Percentiles rank a stretch among this genome's conserved stretches.
phyloP scores from a whole-genome alignment of 352 stramenopile species.

The Pythium rishiriense region DNA sequence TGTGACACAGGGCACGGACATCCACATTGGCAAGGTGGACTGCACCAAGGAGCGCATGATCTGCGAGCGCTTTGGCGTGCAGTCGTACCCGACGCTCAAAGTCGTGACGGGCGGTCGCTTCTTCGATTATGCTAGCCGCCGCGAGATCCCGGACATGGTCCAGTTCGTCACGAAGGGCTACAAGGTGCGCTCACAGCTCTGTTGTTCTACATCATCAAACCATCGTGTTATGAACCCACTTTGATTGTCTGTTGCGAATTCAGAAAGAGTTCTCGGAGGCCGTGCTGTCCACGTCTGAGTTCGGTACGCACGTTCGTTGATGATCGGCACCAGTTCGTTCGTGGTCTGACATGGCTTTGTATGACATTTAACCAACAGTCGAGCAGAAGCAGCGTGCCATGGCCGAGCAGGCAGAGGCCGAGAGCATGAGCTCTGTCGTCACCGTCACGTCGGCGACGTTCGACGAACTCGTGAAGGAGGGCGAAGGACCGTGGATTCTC shows the following conservation, averaged over 20 bases:
- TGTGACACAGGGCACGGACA: constrained; percentile 26
- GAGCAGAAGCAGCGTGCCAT: constrained; percentile 17
- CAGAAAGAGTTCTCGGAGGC: constrained; percentile 50
- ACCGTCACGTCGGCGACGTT: constrained; percentile 30
- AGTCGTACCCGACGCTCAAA: constrained; percentile 84
- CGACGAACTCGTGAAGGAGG: constrained; percentile 45
- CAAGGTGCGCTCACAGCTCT: constrained; percentile 42
- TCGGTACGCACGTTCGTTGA: constrained; percentile 33
- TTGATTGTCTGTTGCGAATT: no score
- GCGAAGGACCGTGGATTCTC: constrained; percentile 71
- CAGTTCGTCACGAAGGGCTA: constrained; percentile 58
- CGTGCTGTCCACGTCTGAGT: constrained; percentile 58
- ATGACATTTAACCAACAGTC: not conserved
- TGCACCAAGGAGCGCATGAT: constrained; percentile 73
- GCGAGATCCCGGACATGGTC: constrained; percentile 55
- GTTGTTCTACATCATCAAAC: no score
- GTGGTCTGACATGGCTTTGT: not conserved
- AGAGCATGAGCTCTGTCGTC: constrained; percentile 32
- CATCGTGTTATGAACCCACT: no score
- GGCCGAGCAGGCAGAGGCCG: constrained; percentile 31
- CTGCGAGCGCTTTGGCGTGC: constrained; percentile 79
- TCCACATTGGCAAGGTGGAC: constrained; percentile 72
- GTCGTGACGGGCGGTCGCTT: constrained; percentile 57
- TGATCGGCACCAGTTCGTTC: not conserved
- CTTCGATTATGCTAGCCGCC: constrained; percentile 72